Evolutionary conservation across 2,329 filamentous ascomycete species (phyloP).

Genomic region (Colletotrichum lupini): DNA sequence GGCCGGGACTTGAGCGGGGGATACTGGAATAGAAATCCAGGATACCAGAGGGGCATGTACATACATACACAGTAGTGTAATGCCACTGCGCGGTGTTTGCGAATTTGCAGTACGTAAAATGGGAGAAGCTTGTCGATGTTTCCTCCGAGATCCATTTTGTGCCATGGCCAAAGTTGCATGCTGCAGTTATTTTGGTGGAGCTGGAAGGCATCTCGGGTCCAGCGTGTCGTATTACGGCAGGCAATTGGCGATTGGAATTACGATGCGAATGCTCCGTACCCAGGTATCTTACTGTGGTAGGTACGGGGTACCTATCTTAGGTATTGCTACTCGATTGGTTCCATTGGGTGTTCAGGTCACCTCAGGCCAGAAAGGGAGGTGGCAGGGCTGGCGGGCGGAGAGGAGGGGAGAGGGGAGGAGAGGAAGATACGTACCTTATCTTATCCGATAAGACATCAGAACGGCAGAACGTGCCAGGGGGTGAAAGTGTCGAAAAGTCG

Average conservation of each 20-base stretch:
- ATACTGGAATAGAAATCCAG: background rate
- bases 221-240: background rate
- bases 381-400: slow-evolving; percentile 9
- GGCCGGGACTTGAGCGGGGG: slow-evolving; percentile 1
- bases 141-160: background rate
- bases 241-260: background rate
- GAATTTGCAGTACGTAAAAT: background rate
- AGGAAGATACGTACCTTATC: background rate
- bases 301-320: no score
- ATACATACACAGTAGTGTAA: no score
- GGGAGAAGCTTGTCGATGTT: slow-evolving; percentile 9
- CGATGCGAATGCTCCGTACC: background rate
- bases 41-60: background rate
- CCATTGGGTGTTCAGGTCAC: background rate
- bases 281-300: no score
- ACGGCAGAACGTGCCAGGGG: no score
- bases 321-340: no score
- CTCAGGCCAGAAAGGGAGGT: slow-evolving; percentile 4
- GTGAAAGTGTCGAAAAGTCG: background rate
- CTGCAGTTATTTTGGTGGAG: background rate
- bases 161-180: slow-evolving; percentile 7
- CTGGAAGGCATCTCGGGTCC: background rate
- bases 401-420: no score
- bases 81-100: background rate
- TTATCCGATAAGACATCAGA: background rate